Evolutionary conservation across 495 filamentous ascomycete genomes (phyloP).

Genomic region (Amniculicola lignicola): DNA sequence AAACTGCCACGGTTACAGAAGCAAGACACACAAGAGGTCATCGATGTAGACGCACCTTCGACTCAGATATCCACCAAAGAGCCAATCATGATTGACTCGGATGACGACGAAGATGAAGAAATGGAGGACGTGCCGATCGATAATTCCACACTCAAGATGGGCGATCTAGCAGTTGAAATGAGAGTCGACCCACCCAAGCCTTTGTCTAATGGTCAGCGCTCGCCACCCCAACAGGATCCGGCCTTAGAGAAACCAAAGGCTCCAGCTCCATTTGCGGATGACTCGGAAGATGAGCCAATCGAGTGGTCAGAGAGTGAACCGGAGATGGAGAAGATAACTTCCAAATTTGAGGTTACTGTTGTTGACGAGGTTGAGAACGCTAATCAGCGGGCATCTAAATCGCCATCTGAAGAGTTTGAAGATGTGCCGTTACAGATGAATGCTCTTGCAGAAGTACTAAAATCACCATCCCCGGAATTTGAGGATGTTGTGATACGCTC

Average conservation of each 20-base stretch:
- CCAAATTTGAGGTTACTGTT: constrained; percentile 35
- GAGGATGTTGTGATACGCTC: constrained; percentile 46
- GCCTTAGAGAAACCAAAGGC: background rate
- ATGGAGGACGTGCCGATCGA: constrained; percentile 48
- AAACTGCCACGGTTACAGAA: constrained; percentile 45
- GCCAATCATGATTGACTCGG: constrained; percentile 41
- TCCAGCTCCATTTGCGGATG: background rate
- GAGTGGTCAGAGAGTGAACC: constrained; percentile 46
- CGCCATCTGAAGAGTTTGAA: constrained; percentile 25
- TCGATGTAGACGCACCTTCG: constrained; percentile 38
- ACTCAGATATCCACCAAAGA: constrained; percentile 15
- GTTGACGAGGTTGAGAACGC: constrained; percentile 29
- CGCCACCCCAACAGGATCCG: constrained; percentile 10
- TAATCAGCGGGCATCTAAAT: constrained; percentile 19
- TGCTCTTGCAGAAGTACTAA: background rate
- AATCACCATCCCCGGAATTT: constrained; percentile 54
- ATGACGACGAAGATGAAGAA: constrained; percentile 51
- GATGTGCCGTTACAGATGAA: constrained; percentile 8
- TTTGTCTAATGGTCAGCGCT: constrained; percentile 8
- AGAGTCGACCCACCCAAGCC: constrained; percentile 44
- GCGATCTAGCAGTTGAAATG: constrained; percentile 44
- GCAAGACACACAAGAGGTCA: constrained; percentile 34
- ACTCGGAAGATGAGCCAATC: constrained; percentile 35
- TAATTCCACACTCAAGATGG: constrained; percentile 40
- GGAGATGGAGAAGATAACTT: constrained; percentile 34